Base-by-base conservation (phyloP, 225 moss, liverwort and hornwort species). In the Ulota crispa region DNA sequence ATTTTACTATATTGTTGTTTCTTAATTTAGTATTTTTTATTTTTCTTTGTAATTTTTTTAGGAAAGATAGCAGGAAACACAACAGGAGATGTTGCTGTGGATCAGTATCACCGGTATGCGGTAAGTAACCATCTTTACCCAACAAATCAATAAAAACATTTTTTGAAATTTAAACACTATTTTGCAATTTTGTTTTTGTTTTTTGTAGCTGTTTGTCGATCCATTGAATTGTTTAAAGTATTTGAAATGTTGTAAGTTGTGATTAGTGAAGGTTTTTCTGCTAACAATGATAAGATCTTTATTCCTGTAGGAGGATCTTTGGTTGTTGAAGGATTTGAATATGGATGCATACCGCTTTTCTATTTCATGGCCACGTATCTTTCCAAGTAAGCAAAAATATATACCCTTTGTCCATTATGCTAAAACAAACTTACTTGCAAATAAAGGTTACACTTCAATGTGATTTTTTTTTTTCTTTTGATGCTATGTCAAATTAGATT, bases 331-430 rank as follows among this genome's bases (percentile, higher is more conserved):
- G 76, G 89, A 93, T 15, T 28, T 97, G 75, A 83, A 93, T 45
- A 90, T 95, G 94, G 92, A 89, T 18, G 97, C 92, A 2, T 95
- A 97, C 23, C 92, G 97, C 39, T 95, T 97, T 57, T 97, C 97
- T 0, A 89, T 97, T 36, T 81, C 97, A 1, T 97, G 97, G 97
- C 1, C 94, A 27, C 94, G 97, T 50, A 83, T 97, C 34, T 81
- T 95, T 83, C 97, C 97, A 83, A 86, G 97, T 97, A 72, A 0
- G 73, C 20, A 1, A 21, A 21, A 43, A 8, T 0, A 7, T 11
- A 24, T n/a, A 8, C 1, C 30, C 7, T 0, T 4, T 27, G 0
- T 55, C 0, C n/a, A 50, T 72, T 32, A 3, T 28, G 10, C 34
- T 64, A 6, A 4, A 41, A 50, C 0, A 9, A 9, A 39, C 2